Evolutionary conservation across 176 grass and related monocot species (phyloP).

Genomic region (Eremochloa ophiuroides): DNA sequence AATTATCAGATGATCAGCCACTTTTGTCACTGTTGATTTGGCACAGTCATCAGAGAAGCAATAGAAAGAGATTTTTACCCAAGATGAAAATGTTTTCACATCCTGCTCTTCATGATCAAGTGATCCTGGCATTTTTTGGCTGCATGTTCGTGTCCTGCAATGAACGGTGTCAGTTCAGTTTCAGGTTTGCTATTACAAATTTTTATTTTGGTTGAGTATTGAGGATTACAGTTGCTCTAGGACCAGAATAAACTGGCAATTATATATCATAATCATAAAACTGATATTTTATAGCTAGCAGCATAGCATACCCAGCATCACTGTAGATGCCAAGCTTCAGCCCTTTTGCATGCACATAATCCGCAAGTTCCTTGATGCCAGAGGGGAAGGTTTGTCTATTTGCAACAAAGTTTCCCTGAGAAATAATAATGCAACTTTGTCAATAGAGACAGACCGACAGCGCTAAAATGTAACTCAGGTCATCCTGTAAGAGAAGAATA

Average conservation of each 20-base stretch:
- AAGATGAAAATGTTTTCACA: constrained; percentile 74
- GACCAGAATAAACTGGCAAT: background rate
- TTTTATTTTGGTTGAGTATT: background rate
- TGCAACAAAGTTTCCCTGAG: constrained; percentile 77
- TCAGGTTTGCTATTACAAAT: background rate
- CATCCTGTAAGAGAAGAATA: background rate
- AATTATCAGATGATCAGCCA: background rate
- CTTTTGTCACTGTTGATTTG: background rate
- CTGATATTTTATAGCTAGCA: constrained; percentile 20
- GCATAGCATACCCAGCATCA: constrained; percentile 63
- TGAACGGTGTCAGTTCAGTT: background rate
- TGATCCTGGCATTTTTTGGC: constrained; percentile 75
- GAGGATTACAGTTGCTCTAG: constrained; percentile 1
- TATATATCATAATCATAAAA: constrained; percentile 4
- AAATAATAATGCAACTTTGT: constrained; percentile 7
- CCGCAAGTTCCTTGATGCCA: constrained; percentile 73
- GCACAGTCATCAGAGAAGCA: background rate
- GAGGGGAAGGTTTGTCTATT: constrained; percentile 64
- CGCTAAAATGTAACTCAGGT: background rate
- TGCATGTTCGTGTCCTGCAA: constrained; percentile 71
- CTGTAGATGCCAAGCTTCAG: constrained; percentile 91
- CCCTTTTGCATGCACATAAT: constrained; percentile 84
- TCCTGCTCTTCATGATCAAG: constrained; percentile 88
- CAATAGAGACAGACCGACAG: background rate
- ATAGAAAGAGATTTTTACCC: constrained; percentile 51